These are phyloP conservation scores for Leavenworthia alabamica DNA, from an alignment of 345 rosid genomes.

Conservation along the genomic window DNA sequence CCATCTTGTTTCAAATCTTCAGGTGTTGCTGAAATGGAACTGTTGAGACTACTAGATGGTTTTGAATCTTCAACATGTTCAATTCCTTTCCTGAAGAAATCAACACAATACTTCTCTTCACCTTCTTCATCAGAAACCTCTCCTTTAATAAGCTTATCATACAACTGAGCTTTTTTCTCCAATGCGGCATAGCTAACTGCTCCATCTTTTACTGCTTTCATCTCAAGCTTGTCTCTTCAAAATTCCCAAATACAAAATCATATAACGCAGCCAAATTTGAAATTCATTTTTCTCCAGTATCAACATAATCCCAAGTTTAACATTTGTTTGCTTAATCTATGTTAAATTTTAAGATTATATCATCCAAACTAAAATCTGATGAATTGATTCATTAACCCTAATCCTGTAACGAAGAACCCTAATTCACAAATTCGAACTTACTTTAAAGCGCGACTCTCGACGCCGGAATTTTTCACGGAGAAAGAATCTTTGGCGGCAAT, in stretches of 20 bases:
- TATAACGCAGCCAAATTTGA: background rate
- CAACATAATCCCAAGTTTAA: background rate
- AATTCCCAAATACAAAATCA: constrained; percentile 7
- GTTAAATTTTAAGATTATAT: no score
- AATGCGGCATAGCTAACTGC: constrained; percentile 75
- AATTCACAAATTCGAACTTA: no score
- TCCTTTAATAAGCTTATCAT: constrained; percentile 72
- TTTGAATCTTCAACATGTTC: no score
- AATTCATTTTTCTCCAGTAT: background rate
- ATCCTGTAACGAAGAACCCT: no score
- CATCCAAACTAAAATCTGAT: no score
- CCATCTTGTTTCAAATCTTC: no score
- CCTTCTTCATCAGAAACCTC: constrained; percentile 89
- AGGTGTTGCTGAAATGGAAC: no score
- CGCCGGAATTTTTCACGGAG: constrained; percentile 72
- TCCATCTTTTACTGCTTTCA: constrained; percentile 76
- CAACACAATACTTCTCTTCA: constrained; percentile 74
- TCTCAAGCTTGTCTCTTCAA: constrained; percentile 86
- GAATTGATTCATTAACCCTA: no score
- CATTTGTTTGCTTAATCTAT: background rate
- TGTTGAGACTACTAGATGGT: no score
- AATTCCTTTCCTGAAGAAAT: no score
- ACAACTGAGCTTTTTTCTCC: constrained; percentile 82
- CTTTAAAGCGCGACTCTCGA: constrained; percentile 69
- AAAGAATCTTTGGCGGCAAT: constrained; percentile 44